Base-by-base conservation (phyloP, 352 stramenopile species). In the Phytophthora tubulina region DNA sequence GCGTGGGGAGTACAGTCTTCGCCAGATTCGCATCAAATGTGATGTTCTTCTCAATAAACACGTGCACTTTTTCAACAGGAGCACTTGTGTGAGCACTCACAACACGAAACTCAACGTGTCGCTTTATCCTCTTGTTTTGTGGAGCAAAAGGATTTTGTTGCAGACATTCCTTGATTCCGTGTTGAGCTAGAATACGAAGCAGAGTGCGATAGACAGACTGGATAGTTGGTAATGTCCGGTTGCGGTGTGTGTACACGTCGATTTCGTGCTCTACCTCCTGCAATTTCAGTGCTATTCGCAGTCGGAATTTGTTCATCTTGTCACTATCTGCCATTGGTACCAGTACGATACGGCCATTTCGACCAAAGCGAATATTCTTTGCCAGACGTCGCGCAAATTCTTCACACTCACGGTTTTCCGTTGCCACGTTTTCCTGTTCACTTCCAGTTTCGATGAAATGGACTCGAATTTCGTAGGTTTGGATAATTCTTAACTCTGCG, bases 81-180 rank as follows among this genome's bases (percentile, higher is more conserved):
- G 32, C 52, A 41, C 86, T 91, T 0, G 78, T 80, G 7, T 88
- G 72, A n/a, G 89, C 83, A 33, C 82, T 82, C 2, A 90, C 71
- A 14, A 91, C 75, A 4, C 76, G 70, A 53, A 91, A 84, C 1
- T 80, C 75, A 4, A 92, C 81, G 2, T 76, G 58, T 1, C 83
- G 72, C 52, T 90, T 91, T 32, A 70, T 31, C 31, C 78, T 76
- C 42, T 86, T 84, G 7, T 83, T 75, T 9, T 81, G 70, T 4
- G 76, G 56, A 10, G 77, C 71, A 31, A 91, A 91, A 3, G 83
- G 81, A 33, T 91, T 90, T 51, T 89, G 78, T 39, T 92, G 82
- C 6, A 92, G 59, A 35, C 85, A 90, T 62, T 92, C 85, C 35
- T 90, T 89, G 41, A 91, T 86, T 3, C 82, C 82, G 46, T 89